A percentile compares a stretch with the other conserved stretches of the same genome.
Evolutionary conservation across 106 monocot genomes (phyloP).

Genomic region (Gastrodia elata): DNA sequence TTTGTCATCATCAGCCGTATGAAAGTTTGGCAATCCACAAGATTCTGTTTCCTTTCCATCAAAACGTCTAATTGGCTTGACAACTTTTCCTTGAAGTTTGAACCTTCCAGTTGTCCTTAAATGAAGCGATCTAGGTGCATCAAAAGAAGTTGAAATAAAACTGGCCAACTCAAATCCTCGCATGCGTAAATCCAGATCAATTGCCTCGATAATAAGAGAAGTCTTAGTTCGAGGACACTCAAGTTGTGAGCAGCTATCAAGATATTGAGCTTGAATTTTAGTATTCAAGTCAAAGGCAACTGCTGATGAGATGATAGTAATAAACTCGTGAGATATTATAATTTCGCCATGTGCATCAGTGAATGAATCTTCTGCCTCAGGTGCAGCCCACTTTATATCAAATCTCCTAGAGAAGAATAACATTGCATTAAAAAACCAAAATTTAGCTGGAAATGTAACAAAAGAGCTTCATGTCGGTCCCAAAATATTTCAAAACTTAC

Average conservation of each 20-base stretch:
- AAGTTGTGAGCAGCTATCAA: conserved; percentile 30
- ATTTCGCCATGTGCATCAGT: conserved; percentile 90
- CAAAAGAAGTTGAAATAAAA: conserved; percentile 66
- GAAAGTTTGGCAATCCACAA: conserved; percentile 7
- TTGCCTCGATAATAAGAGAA: conserved; percentile 60
- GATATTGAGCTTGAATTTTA: conserved; percentile 73
- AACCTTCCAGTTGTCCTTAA: conserved; percentile 84
- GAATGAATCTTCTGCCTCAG: conserved; percentile 95
- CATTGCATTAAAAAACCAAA: background rate
- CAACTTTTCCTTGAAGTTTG: conserved; percentile 83
- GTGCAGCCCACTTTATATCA: conserved; percentile 98
- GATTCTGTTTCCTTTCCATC: conserved; percentile 19
- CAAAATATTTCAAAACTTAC: conserved; percentile 34
- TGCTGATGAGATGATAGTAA: conserved; percentile 66
- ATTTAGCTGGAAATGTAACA: background rate
- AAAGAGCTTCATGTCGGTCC: background rate
- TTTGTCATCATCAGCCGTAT: conserved; percentile 19
- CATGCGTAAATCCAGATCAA: conserved; percentile 88
- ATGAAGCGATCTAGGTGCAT: conserved; percentile 74
- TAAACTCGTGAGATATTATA: conserved; percentile 72
- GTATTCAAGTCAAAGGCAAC: conserved; percentile 79
- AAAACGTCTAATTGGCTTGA: conserved; percentile 18
- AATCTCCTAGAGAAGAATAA: conserved; percentile 55
- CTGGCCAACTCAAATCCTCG: conserved; percentile 86
- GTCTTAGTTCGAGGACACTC: conserved; percentile 35